Evolutionary conservation across 1,139 yeast genomes (phyloP), one percentile per base, ranked within the genome.

Genomic region (Kurtzmaniella natalensis): DNA sequence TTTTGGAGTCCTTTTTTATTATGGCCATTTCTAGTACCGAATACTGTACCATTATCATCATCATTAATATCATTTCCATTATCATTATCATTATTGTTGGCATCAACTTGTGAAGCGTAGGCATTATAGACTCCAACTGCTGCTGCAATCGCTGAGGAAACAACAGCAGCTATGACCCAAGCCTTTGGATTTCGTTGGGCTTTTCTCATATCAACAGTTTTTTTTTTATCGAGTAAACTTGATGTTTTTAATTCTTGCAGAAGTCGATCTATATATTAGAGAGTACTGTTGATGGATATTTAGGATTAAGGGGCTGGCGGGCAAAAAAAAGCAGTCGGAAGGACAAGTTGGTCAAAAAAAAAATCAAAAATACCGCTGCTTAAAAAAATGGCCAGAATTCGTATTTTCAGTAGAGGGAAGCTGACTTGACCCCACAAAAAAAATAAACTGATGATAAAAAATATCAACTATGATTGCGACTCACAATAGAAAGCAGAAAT

Each of bases 91-190:
- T 27, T 25, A n/a, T 14, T 22, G 21, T 30, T 28, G 3, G 21
- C 18, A 10, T 31, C 31, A 18, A n/a, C n/a, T n/a, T n/a, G n/a
- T n/a, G n/a, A n/a, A n/a, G n/a, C n/a, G 21, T 30, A 31, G 3
- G 21, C 18, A 10, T 31, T 31, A 18, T 35, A 35, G 16, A 35
- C 19, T 25, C 21, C 36, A 8, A 35, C 23, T 3, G 67, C 50
- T 3, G 57, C 43, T 1, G 71, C 63, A n/a, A 58, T 52, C 2
- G 59, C 57, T 3, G 71, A 54, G 4, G 68, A 57, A 8, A 68
- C 69, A 9, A 61, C 54, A 28, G 64, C 43, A 3, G 70, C 70
- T 6, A 67, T 58, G 11, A 62, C 37, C 53, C 66, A 57, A 21
- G 61, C 34, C 35, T 47, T 53, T 7, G 71, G 66, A 37, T 54